Conservation (phyloP, 1,284 basidiomycete species). For the Trichosporon asahii region DNA sequence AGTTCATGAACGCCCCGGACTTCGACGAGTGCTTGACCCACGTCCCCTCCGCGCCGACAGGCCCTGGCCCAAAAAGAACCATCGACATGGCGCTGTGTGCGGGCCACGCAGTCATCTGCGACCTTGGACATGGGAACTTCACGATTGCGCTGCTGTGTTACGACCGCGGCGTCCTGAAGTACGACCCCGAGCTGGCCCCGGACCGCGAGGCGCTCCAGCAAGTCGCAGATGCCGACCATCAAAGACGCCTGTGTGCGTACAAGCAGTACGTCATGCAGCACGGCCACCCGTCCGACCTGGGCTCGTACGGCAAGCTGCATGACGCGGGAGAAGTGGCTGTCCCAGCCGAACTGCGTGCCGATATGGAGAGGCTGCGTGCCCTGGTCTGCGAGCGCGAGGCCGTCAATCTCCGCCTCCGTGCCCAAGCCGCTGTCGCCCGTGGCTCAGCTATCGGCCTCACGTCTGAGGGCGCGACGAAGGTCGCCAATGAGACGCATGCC, state of each 20-base stretch:
- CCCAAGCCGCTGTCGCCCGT: not conserved
- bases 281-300: not conserved
- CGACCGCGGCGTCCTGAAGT: not conserved
- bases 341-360: not conserved
- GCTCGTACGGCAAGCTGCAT: not conserved
- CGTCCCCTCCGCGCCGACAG: no score
- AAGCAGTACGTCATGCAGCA: not conserved
- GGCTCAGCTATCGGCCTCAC: not conserved
- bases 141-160: not conserved
- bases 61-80: no score
- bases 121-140: not conserved
- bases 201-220: not conserved
- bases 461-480: not conserved
- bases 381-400: not conserved
- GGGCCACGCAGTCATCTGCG: not conserved
- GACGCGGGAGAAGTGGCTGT: not conserved
- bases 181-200: not conserved
- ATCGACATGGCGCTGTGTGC: no score
- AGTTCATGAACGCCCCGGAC: no score
- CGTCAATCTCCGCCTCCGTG: not conserved
- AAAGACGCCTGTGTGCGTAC: not conserved
- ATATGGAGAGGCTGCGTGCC: not conserved
- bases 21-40: no score
- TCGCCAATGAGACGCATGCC: no score
- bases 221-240: not conserved